These are phyloP conservation scores for Cutaneotrichosporon cutaneum DNA, from an alignment of 1,284 basidiomycete genomes.

Conservation along the genomic window DNA sequence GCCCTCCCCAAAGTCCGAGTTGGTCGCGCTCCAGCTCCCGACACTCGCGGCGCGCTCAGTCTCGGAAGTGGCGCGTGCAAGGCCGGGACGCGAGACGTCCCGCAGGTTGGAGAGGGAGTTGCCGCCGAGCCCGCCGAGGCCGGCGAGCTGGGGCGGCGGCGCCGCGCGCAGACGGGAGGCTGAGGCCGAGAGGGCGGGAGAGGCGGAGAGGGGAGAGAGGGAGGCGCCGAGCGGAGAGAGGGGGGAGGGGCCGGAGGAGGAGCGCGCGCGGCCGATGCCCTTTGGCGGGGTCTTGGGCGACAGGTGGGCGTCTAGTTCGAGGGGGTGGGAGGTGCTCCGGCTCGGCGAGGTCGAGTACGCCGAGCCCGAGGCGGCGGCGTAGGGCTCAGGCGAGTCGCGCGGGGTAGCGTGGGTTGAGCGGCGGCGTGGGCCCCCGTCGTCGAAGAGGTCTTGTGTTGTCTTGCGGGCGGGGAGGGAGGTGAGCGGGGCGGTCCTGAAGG, in stretches of 20 bases:
- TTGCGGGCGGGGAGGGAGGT: not conserved
- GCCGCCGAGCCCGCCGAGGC: slow-evolving; percentile 5
- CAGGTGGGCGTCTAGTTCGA: slow-evolving; percentile 9
- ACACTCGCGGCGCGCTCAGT: slow-evolving; percentile 32
- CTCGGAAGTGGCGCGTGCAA: slow-evolving; percentile 43
- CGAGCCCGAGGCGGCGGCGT: slow-evolving; percentile 2
- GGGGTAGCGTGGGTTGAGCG: not conserved
- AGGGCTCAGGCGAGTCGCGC: slow-evolving; percentile 3
- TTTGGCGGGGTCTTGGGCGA: not conserved
- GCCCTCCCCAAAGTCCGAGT: slow-evolving; percentile 29
- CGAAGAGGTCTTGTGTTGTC: not conserved
- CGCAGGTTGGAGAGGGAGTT: slow-evolving; percentile 11
- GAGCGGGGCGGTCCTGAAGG: slow-evolving; percentile 7
- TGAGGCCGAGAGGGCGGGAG: not conserved
- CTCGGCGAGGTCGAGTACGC: not conserved
- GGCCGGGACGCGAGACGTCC: slow-evolving; percentile 37
- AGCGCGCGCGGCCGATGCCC: not conserved
- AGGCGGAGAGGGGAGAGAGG: not conserved
- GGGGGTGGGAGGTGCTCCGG: slow-evolving; percentile 16
- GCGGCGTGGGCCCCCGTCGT: not conserved
- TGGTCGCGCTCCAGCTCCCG: slow-evolving; percentile 29
- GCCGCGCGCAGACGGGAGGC: not conserved
- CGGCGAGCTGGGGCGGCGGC: not conserved
- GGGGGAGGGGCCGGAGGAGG: not conserved
- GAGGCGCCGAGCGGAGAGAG: slow-evolving; percentile 5